Evolutionary conservation across 257 asterid genomes (phyloP).

Genomic region (Lantana camara): DNA sequence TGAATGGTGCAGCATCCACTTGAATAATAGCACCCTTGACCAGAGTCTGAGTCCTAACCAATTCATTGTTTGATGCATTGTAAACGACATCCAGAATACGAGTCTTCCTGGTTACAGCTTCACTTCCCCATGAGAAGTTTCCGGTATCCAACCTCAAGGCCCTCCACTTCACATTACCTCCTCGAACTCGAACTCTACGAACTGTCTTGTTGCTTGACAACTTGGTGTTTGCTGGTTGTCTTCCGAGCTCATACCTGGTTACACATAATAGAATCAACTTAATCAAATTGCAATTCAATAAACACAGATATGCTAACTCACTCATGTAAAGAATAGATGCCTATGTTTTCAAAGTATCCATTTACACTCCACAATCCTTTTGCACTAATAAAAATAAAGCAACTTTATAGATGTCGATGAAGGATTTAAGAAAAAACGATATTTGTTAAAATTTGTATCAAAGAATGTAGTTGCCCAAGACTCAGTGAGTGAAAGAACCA

Average conservation of each 20-base stretch:
- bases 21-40: slow-evolving; percentile 78
- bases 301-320: not conserved
- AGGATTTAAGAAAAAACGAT: too few species aligned
- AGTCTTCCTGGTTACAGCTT: slow-evolving; percentile 65
- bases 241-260: slow-evolving; percentile 79
- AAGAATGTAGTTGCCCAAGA: too few species aligned
- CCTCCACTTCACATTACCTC: slow-evolving; percentile 81
- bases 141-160: slow-evolving; percentile 76
- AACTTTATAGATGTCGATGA: too few species aligned
- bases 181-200: slow-evolving; percentile 65
- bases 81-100: slow-evolving; percentile 77
- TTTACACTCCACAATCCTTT: too few species aligned
- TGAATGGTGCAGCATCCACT: slow-evolving; percentile 84
- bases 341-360: too few species aligned
- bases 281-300: not conserved
- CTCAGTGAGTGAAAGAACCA: too few species aligned
- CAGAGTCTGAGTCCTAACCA: slow-evolving; percentile 74
- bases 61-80: slow-evolving; percentile 72
- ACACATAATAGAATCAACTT: slow-evolving; percentile 4
- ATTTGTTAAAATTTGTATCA: too few species aligned
- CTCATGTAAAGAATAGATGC: too few species aligned
- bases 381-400: too few species aligned
- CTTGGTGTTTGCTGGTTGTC: slow-evolving; percentile 83
- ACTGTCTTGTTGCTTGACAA: slow-evolving; percentile 74
- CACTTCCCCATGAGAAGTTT: slow-evolving; percentile 76